Evolutionary conservation across 345 rosid species (phyloP).

Genomic region (Cardamine chenopodiifolia): DNA sequence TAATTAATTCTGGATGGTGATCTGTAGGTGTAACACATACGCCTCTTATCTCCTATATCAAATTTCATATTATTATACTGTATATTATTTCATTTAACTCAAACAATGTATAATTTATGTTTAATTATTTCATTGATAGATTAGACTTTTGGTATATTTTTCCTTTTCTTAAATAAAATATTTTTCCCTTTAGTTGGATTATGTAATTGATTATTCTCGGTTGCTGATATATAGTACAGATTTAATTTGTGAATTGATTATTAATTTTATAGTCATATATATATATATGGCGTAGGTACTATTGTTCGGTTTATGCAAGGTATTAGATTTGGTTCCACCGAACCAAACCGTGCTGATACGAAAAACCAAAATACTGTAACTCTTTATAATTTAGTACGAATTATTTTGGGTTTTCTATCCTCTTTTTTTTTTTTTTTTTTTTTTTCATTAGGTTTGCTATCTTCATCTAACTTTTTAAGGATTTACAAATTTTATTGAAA

Average conservation of each 20-base stretch:
- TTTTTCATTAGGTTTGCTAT: background rate
- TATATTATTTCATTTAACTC: constrained; percentile 4
- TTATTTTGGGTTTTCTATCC: background rate
- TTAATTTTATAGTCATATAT: background rate
- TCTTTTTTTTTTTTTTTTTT: background rate
- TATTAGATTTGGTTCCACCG: constrained; percentile 12
- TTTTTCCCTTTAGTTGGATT: constrained; percentile 1
- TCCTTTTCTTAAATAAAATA: background rate
- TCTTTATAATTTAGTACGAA: background rate
- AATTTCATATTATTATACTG: constrained; percentile 5
- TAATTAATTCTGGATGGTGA: constrained; percentile 43
- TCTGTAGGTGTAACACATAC: constrained; percentile 41
- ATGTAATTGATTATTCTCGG: constrained; percentile 4
- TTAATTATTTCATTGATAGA: constrained; percentile 7
- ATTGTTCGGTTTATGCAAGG: background rate
- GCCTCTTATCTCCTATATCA: constrained; percentile 33
- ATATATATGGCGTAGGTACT: constrained; percentile 2
- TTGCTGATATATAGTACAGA: background rate
- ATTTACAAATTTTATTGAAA: background rate
- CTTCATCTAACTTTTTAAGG: background rate
- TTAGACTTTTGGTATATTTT: background rate
- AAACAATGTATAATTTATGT: background rate
- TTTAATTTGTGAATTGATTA: background rate
- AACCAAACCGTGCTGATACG: background rate
- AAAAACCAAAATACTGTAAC: background rate